Evolutionary conservation across 2,329 filamentous ascomycete genomes (phyloP), one percentile per base, ranked within the genome.

Genomic region (Pseudogymnoascus sp.): DNA sequence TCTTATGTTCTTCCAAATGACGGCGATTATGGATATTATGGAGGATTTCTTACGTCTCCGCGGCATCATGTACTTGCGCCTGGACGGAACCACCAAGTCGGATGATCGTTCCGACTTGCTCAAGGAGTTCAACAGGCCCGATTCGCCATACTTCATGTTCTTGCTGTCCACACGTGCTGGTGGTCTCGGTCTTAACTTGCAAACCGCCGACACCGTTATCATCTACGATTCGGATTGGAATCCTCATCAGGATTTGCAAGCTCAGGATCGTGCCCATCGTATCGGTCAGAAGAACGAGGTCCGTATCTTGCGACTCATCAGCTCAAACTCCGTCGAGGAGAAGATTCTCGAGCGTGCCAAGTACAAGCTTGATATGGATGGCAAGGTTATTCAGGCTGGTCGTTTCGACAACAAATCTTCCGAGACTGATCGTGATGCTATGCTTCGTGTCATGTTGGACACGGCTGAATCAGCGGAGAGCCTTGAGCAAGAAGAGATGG

Each of bases 221-320:
- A 99, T 99, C 73, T 99, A 97, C 77, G 95, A 99, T 74, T 99
- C 95, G 0, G 95, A 99, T 79, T 99, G 95, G 95, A 99, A 99
- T 76, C 95, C 95, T 74, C 93, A 97, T 75, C 95, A 99, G 77
- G 95, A 99, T 89, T 81, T 99, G 77, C 95, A 99, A 76, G 95
- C 95, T 12, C 95, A 99, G 75, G 95, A 99, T 88, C 95, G 95
- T 88, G 95, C 95, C 56, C 95, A 99, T 86, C 93, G 95, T 89
- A 99, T 99, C 69, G 95, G 95, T 66, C 95, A 99, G 77, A 99
- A 99, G 87, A 99, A 99, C 71, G 95, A 99, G 77, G 95, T 99
- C 63, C 90, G 95, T 70, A 99, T 99, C 75, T 79, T 99, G 65
- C 88, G 95, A 76, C 82, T 99, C 49, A 97, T 99, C 76, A 97